Percentiles rank a stretch among this genome's conserved stretches.
Conservation (phyloP, 345 rosid genomes). For the Mercurialis annua region DNA sequence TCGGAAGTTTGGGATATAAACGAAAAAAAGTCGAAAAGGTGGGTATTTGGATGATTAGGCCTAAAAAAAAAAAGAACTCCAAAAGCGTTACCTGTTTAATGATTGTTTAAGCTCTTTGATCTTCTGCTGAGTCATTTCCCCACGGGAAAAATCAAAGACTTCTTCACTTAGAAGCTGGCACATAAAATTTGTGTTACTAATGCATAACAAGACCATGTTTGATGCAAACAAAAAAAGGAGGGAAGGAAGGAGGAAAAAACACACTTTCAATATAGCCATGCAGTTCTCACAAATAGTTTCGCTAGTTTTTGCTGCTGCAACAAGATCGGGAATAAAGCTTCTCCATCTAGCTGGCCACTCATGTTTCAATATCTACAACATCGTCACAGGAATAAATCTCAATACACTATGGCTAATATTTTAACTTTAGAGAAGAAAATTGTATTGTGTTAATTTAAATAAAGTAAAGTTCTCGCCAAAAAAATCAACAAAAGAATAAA, state of each 20-base stretch:
- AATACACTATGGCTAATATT: neutral
- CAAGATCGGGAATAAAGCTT: slow-evolving; percentile 98
- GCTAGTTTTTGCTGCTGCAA: slow-evolving; percentile 98
- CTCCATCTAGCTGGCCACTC: slow-evolving; percentile 99
- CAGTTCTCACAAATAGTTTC: slow-evolving; percentile 99
- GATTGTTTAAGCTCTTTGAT: slow-evolving; percentile 98
- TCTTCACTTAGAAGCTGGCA: slow-evolving; percentile 94
- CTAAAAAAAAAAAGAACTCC: no score
- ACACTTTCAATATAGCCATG: slow-evolving; percentile 92
- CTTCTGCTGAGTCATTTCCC: slow-evolving; percentile 97
- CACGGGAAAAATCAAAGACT: slow-evolving; percentile 98
- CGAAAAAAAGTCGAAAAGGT: no score
- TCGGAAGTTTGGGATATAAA: no score
- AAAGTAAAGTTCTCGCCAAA: no score
- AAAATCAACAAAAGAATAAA: no score
- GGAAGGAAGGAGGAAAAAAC: slow-evolving; percentile 17
- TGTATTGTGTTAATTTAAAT: no score
- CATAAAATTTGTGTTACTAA: slow-evolving; percentile 16
- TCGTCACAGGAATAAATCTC: neutral
- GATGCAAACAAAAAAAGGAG: no score
- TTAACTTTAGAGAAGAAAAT: neutral
- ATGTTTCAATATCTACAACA: slow-evolving; percentile 86
- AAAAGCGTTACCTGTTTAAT: slow-evolving; percentile 78
- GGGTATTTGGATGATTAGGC: no score
- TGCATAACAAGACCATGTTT: neutral